Conservation (phyloP, 2,329 filamentous ascomycete species). For the Verticillium tricorpus region DNA sequence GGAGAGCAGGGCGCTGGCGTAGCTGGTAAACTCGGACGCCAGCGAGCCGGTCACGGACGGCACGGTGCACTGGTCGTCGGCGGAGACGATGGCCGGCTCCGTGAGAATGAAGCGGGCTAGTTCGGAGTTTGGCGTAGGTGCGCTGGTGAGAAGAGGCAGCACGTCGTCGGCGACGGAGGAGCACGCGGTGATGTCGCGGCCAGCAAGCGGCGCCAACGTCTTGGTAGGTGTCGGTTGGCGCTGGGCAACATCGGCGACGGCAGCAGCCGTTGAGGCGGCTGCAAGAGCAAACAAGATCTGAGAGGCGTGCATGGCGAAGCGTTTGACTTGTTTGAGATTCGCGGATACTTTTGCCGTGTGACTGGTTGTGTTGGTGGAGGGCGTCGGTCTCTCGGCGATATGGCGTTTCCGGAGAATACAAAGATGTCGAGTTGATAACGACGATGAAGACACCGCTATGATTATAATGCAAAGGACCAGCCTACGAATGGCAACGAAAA, state of each 20-base stretch:
- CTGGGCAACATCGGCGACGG: neutral
- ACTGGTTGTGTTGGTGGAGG: too few species aligned
- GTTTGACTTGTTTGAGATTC: neutral
- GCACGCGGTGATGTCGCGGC: conserved; percentile 9
- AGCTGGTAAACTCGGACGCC: conserved; percentile 20
- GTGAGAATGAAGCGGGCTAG: conserved; percentile 19
- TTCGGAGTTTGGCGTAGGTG: conserved; percentile 14
- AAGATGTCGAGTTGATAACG: neutral
- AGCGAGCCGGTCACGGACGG: conserved; percentile 21
- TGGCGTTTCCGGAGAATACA: too few species aligned
- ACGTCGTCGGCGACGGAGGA: conserved; percentile 14
- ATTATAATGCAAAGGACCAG: neutral
- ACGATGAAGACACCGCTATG: neutral
- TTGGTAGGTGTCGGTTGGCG: neutral
- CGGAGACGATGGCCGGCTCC: conserved; percentile 11
- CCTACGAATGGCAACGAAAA: neutral
- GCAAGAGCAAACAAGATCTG: neutral
- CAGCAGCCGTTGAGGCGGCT: neutral
- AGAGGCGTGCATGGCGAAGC: neutral
- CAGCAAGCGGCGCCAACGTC: conserved; percentile 3
- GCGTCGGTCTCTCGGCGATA: too few species aligned
- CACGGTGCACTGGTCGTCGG: conserved; percentile 16
- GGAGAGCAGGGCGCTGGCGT: conserved; percentile 13
- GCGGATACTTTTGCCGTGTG: too few species aligned
- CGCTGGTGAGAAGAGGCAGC: conserved; percentile 14